Conservation (phyloP, 2,329 filamentous ascomycete genomes). For the Arachnomyces sp. region DNA sequence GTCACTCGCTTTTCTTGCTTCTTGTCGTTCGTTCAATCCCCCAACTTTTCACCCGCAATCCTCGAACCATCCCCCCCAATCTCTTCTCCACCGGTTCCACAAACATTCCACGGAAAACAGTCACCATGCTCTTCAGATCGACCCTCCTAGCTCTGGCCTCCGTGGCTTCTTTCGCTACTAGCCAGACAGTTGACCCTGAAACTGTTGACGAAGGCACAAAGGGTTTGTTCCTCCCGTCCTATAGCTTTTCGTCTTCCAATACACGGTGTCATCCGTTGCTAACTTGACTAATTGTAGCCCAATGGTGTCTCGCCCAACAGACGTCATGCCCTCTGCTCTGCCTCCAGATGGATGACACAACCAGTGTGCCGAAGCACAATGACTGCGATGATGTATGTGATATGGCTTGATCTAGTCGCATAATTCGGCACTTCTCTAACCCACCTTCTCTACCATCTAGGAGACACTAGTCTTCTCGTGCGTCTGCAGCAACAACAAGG, state of each 20-base stretch:
- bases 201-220: conserved; percentile 28
- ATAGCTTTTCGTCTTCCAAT: background rate
- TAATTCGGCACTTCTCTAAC: background rate
- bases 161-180: conserved; percentile 21
- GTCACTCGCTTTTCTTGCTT: conserved; percentile 1
- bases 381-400: conserved; percentile 32
- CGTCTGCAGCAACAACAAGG: conserved; percentile 45
- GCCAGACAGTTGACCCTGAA: conserved; percentile 32
- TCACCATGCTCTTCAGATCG: conserved; percentile 17
- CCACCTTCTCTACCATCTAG: conserved; percentile 17
- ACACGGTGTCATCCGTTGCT: too few species aligned
- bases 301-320: conserved; percentile 37
- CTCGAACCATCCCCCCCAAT: background rate
- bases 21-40: too few species aligned
- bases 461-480: conserved; percentile 47
- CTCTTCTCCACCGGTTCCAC: too few species aligned
- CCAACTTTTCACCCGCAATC: background rate
- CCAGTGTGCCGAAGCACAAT: conserved; percentile 28
- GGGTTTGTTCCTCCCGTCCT: conserved; percentile 19
- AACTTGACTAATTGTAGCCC: conserved; percentile 19
- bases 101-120: too few species aligned
- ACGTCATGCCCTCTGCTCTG: conserved; percentile 39
- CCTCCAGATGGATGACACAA: conserved; percentile 30
- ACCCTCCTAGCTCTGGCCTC: conserved; percentile 26
- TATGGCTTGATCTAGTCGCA: background rate